phyloP scores from a whole-genome alignment of 1,139 yeast genomes.

The Candida sp. region DNA sequence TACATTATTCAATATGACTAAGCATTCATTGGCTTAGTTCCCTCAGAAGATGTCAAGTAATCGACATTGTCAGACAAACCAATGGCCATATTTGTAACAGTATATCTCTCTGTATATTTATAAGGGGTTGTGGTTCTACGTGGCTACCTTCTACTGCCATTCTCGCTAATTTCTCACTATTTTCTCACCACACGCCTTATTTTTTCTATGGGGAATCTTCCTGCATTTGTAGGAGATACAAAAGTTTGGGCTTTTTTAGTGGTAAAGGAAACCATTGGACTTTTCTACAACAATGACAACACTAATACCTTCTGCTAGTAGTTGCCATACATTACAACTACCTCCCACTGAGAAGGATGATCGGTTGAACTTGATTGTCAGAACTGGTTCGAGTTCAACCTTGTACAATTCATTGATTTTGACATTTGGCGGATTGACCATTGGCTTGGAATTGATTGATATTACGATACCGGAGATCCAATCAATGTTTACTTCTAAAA shows the following conservation, averaged over 20 bases:
- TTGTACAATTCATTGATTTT: conserved; percentile 57
- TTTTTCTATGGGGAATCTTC: neutral
- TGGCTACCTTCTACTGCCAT: no score
- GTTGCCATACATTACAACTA: conserved; percentile 43
- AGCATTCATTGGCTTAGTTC: neutral
- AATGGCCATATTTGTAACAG: no score
- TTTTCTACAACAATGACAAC: conserved; percentile 30
- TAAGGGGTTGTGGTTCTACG: no score
- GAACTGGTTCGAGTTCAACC: conserved; percentile 66
- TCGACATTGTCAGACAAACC: no score
- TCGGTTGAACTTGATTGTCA: conserved; percentile 46
- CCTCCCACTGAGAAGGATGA: conserved; percentile 48
- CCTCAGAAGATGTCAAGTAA: neutral
- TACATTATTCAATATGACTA: neutral
- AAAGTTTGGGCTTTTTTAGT: neutral
- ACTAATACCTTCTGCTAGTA: conserved; percentile 46
- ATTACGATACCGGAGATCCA: conserved; percentile 30
- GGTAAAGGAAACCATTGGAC: neutral
- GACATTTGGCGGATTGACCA: conserved; percentile 66
- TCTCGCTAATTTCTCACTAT: no score
- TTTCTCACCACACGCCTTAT: no score
- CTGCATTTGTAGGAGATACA: neutral
- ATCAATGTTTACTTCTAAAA: conserved; percentile 23
- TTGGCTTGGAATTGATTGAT: conserved; percentile 48
- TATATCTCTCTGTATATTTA: no score